A percentile compares a stretch with the other conserved stretches of the same genome.
phyloP scores from a whole-genome alignment of 495 filamentous ascomycete genomes.

The Tuber umbilicatum region DNA sequence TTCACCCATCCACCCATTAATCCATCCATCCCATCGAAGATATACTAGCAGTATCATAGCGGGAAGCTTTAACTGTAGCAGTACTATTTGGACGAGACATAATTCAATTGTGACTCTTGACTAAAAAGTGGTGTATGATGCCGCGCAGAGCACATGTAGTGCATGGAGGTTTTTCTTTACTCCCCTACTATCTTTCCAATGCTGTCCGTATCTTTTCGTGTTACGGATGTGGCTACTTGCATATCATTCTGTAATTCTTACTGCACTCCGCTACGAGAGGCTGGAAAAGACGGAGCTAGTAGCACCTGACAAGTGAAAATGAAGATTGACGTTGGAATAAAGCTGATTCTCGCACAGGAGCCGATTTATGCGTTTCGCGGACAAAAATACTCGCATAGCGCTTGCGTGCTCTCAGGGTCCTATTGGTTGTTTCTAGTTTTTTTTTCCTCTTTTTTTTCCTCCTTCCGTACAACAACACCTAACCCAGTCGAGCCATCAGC shows the following conservation, averaged over 20 bases:
- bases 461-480: neutral
- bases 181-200: neutral
- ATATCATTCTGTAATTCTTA: neutral
- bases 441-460: neutral
- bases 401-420: conserved; percentile 17
- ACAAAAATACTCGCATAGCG: conserved; percentile 20
- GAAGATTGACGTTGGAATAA: conserved; percentile 37
- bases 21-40: neutral
- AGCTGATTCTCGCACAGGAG: conserved; percentile 32
- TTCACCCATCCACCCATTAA: neutral
- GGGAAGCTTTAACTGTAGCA: neutral
- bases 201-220: neutral
- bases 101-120: neutral
- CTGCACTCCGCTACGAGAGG: neutral
- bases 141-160: neutral
- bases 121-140: neutral
- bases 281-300: neutral
- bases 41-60: neutral
- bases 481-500: neutral
- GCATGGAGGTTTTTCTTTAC: neutral
- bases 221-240: neutral
- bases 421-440: neutral
- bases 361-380: conserved; percentile 35
- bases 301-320: neutral
- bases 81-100: neutral